phyloP scores from a whole-genome alignment of 768 basidiomycete species.

The Agaricus bisporus region DNA sequence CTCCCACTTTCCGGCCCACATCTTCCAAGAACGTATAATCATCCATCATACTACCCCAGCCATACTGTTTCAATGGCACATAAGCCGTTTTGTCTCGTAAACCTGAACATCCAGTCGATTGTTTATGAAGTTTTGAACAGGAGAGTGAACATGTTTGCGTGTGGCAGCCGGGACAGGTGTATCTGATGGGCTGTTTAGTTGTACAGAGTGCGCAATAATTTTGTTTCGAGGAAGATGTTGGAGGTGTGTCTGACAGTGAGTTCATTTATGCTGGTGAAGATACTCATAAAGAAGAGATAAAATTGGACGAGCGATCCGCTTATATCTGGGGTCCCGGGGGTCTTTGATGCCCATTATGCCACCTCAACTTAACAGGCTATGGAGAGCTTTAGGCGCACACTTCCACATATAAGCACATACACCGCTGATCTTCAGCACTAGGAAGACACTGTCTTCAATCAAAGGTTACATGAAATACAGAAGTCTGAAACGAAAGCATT shows the following conservation, averaged over 20 bases:
- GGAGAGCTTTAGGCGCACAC: too few relatives aligned
- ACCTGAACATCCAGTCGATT: conserved; percentile 55
- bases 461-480: too few relatives aligned
- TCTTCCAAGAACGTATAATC: conserved; percentile 89
- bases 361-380: too few relatives aligned
- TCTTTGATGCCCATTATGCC: neutral
- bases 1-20: conserved; percentile 63
- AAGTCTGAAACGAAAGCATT: neutral
- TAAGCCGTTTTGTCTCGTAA: conserved; percentile 67
- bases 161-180: conserved; percentile 76
- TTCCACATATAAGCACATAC: too few relatives aligned
- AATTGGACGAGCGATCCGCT: neutral
- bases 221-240: conserved; percentile 1
- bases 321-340: neutral
- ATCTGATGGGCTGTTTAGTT: conserved; percentile 38
- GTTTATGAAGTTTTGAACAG: conserved; percentile 69
- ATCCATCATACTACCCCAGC: conserved; percentile 83
- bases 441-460: too few relatives aligned
- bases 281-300: neutral
- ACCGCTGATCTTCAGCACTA: too few relatives aligned
- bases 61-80: conserved; percentile 78
- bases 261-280: neutral
- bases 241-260: neutral
- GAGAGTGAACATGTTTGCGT: conserved; percentile 66
- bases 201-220: conserved; percentile 13